Conservation (phyloP, 2,329 filamentous ascomycete genomes). For the Colletotrichum sp. region DNA sequence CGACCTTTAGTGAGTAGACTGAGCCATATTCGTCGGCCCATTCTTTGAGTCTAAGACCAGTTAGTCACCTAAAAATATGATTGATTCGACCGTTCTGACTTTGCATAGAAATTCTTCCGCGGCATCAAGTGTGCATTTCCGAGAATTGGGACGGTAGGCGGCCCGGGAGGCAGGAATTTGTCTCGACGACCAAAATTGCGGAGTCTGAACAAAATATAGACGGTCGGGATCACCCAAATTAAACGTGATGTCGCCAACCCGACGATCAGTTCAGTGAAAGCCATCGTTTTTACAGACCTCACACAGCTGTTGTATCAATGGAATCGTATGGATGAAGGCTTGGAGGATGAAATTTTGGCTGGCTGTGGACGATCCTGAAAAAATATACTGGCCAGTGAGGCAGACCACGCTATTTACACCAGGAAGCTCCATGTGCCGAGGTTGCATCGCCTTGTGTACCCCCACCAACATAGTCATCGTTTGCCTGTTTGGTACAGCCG, state of each 20-base stretch:
- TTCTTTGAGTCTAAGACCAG: conserved; percentile 41
- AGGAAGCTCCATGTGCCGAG: background rate
- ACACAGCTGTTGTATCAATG: background rate
- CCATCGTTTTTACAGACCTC: background rate
- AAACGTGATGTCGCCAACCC: background rate
- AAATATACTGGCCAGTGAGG: background rate
- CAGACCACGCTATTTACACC: background rate
- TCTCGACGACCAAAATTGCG: conserved; percentile 1
- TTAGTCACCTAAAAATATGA: background rate
- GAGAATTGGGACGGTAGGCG: conserved; percentile 44
- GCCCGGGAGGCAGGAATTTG: conserved; percentile 29
- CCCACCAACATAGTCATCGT: background rate
- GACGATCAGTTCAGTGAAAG: background rate
- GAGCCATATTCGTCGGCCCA: conserved; percentile 48
- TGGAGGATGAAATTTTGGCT: background rate
- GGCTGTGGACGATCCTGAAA: background rate
- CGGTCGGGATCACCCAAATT: background rate
- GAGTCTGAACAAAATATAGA: background rate
- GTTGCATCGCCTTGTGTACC: background rate
- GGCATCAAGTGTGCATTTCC: conserved; percentile 39
- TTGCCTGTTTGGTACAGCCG: background rate
- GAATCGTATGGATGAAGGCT: background rate
- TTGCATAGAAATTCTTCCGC: background rate
- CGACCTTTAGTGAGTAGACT: conserved; percentile 47
- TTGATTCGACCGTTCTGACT: background rate